Conservation (phyloP, 2,329 filamentous ascomycete species). For the Diaporthe citri region DNA sequence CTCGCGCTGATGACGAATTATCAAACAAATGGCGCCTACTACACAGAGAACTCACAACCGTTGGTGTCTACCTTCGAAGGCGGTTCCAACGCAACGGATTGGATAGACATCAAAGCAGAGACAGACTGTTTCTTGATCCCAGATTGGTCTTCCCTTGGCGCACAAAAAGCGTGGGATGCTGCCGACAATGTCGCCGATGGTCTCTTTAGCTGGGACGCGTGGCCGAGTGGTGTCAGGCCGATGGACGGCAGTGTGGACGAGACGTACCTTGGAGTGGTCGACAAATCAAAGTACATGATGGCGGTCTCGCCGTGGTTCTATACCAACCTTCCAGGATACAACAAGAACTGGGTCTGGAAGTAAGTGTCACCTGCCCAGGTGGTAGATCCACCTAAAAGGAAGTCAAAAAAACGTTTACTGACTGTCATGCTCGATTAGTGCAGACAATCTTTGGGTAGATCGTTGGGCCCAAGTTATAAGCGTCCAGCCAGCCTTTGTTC, state of each 20-base stretch:
- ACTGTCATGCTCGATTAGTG: background rate
- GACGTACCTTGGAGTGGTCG: conserved; percentile 50
- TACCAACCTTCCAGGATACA: conserved; percentile 67
- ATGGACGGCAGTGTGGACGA: conserved; percentile 51
- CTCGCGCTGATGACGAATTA: conserved; percentile 46
- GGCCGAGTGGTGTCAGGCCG: conserved; percentile 49
- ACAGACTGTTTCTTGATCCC: conserved; percentile 58
- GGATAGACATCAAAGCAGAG: conserved; percentile 55
- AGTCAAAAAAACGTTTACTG: background rate
- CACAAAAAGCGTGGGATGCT: conserved; percentile 43
- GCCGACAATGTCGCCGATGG: conserved; percentile 48
- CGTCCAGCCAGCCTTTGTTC: conserved; percentile 61
- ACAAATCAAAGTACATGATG: conserved; percentile 62
- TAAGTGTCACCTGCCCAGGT: conserved; percentile 46
- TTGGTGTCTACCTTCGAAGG: conserved; percentile 68
- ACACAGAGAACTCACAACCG: conserved; percentile 47
- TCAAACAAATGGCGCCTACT: conserved; percentile 46
- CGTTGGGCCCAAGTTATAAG: conserved; percentile 69
- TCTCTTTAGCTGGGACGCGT: conserved; percentile 54
- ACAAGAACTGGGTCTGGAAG: conserved; percentile 73
- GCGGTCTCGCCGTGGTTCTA: conserved; percentile 71
- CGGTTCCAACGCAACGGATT: conserved; percentile 54
- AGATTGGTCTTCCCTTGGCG: conserved; percentile 58
- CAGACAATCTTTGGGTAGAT: conserved; percentile 69
- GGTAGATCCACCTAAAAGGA: background rate